Base-by-base conservation (phyloP, 805 yeast genomes). In the Yamadazyma paraphyllophila region DNA sequence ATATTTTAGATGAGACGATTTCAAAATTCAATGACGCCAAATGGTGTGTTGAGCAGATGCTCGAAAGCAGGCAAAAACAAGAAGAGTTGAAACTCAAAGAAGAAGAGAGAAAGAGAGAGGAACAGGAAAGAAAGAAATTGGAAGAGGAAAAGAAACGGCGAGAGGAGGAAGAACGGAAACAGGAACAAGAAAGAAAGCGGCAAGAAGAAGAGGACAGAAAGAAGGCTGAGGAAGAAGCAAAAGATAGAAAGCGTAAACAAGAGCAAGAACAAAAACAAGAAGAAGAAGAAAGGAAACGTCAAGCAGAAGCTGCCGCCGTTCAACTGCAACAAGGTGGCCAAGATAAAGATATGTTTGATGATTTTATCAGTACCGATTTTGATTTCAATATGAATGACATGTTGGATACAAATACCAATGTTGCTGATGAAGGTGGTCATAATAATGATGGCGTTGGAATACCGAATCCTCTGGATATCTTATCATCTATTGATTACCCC, bases 1-100 rank as follows among this genome's bases (percentile, higher is more conserved):
- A 62, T 44, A 61, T 70, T 26, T 58, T 71, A n/a, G 77, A 71
- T 50, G 76, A 71, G 7, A 67, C 75, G 2, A 58, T 65, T 9
- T 48, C 61, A 43, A 70, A 70, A 50, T 66, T 71, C 49, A 71
- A 70, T 51, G 76, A 71, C 41, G 69, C 74, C 2, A 56, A 60
- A 32, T 71, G 77, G 77, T 71, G 76, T 45, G 57, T 71, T 4
- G 74, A 64, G 45, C 69, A 65, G 47, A 71, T 71, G 41, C 54
- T 71, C 27, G 74, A 71, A 51, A 69, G 61, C 54, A 67, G 63
- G 51, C 74, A 69, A 52, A 60, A 62, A 36, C 73, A 69, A 49
- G 74, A 70, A 49, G 74, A 70, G 51, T 44, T 64, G 52, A 67
- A 66, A 53, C 37, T 65, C 16, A 63, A 64, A 50, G 69, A 61